phyloP scores from a whole-genome alignment of 306 rosid species.

The Luffa aegyptiaca region DNA sequence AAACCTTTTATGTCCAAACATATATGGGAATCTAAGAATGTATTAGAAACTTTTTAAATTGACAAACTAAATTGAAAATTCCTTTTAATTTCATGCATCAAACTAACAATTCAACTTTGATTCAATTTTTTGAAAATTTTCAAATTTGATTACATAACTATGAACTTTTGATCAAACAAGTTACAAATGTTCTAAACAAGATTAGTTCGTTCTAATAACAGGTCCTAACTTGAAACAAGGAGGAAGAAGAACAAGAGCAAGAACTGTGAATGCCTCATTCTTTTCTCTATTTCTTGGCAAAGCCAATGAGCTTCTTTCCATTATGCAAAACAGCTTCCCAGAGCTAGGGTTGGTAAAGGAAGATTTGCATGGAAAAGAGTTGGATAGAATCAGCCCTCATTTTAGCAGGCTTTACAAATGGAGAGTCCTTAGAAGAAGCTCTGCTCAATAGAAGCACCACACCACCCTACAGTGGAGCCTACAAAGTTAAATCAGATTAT shows the following conservation, averaged over 20 bases:
- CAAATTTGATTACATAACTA: too few species aligned
- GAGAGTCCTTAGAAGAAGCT: not conserved
- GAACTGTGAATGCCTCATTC: not conserved
- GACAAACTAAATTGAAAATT: too few species aligned
- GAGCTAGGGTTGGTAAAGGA: not conserved
- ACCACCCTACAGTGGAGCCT: not conserved
- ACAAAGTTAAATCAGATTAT: not conserved
- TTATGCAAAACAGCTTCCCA: not conserved
- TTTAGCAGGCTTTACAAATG: not conserved
- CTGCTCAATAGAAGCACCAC: not conserved
- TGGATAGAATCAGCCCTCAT: not conserved
- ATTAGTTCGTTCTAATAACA: not conserved
- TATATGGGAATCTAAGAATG: too few species aligned
- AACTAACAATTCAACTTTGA: too few species aligned
- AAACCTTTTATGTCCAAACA: too few species aligned
- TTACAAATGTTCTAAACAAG: not conserved
- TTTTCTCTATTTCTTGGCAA: not conserved
- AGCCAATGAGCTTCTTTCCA: not conserved
- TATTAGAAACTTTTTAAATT: too few species aligned
- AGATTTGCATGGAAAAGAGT: not conserved
- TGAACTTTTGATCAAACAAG: too few species aligned
- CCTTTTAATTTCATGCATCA: too few species aligned
- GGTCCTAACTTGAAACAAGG: not conserved
- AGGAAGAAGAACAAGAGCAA: not conserved
- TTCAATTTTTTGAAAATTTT: too few species aligned